Conservation (phyloP, 371 early-diverging fungal genomes). For the Parasitella parasitica region DNA sequence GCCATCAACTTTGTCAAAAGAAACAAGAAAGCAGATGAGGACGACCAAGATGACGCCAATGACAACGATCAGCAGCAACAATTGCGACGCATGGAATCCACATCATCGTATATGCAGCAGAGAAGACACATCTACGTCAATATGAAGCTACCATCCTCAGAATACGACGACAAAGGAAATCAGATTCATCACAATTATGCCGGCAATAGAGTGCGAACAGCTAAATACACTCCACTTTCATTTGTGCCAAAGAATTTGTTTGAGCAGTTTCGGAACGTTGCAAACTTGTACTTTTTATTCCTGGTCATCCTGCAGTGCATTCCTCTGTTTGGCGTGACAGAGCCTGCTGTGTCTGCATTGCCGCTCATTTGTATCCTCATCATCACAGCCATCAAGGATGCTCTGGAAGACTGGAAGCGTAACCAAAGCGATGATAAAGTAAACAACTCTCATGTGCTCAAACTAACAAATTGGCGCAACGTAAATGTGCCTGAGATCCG, state of each 20-base stretch:
- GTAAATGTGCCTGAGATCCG: slow-evolving; percentile 43
- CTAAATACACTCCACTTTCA: slow-evolving; percentile 80
- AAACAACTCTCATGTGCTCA: slow-evolving; percentile 64
- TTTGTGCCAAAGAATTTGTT: slow-evolving; percentile 93
- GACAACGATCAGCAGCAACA: background rate
- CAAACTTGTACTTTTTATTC: slow-evolving; percentile 92
- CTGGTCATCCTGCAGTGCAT: slow-evolving; percentile 83
- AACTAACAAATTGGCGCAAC: slow-evolving; percentile 58
- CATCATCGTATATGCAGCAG: slow-evolving; percentile 44
- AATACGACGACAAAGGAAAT: slow-evolving; percentile 28
- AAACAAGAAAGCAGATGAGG: background rate
- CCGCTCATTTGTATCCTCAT: slow-evolving; percentile 82
- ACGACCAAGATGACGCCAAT: background rate
- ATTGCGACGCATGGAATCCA: slow-evolving; percentile 36
- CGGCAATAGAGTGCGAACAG: slow-evolving; percentile 75
- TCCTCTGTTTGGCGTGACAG: slow-evolving; percentile 68
- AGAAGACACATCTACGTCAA: slow-evolving; percentile 44
- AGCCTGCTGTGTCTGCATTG: slow-evolving; percentile 79
- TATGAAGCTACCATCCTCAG: slow-evolving; percentile 29
- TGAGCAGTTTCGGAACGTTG: slow-evolving; percentile 89
- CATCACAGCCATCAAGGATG: slow-evolving; percentile 92
- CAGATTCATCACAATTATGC: slow-evolving; percentile 19
- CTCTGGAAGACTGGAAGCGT: slow-evolving; percentile 87
- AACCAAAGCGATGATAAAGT: slow-evolving; percentile 69
- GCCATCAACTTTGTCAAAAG: slow-evolving; percentile 2